Evolutionary conservation across 2,329 filamentous ascomycete species (phyloP), one percentile per base, ranked within the genome.

Genomic region (Kalmusia sp.): DNA sequence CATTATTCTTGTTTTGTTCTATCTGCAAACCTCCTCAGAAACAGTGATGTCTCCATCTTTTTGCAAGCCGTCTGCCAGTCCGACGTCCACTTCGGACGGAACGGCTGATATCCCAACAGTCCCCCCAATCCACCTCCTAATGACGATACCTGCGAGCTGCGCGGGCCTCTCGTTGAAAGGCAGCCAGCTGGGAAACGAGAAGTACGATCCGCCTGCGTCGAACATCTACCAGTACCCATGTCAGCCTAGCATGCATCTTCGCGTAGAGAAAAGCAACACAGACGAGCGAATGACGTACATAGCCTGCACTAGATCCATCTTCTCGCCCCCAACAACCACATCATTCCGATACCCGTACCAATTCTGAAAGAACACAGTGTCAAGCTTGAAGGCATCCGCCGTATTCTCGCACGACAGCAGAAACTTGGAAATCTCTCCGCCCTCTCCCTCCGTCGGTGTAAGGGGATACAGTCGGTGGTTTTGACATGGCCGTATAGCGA

Each of bases 81-180:
- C 7, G 65, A 71, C 7, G 70, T 76, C 69, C 72, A 77, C 55
- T 74, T 59, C 34, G 56, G 55, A 47, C 68, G 67, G 40, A 70
- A 77, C 2, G 75, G 75, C 54, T 74, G 69, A 55, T 77, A 77
- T 3, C 74, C 75, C 25, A 77, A 55, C 43, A 75, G 35, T 0
- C 70, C 70, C n/a, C 6, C 74, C 75, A 22, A 77, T 40, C 71
- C 74, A 77, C 51, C 74, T 67, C 7, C 75, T 74, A n/a, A 77
- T 30, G 4, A 72, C 55, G 22, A 77, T 63, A 4, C 73, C 67
- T 14, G 68, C 33, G 11, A 40, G 59, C 25, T 60, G 58, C 2
- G 69, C 64, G 6, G 73, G 40, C 6, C 53, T 64, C 27, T 59
- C 58, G 14, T 68, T 57, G 44, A 76, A 75, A 1, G 75, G 74